Evolutionary conservation across 2,329 filamentous ascomycete species (phyloP), one percentile per base, ranked within the genome.

Genomic region (Emericellopsis atlantica): DNA sequence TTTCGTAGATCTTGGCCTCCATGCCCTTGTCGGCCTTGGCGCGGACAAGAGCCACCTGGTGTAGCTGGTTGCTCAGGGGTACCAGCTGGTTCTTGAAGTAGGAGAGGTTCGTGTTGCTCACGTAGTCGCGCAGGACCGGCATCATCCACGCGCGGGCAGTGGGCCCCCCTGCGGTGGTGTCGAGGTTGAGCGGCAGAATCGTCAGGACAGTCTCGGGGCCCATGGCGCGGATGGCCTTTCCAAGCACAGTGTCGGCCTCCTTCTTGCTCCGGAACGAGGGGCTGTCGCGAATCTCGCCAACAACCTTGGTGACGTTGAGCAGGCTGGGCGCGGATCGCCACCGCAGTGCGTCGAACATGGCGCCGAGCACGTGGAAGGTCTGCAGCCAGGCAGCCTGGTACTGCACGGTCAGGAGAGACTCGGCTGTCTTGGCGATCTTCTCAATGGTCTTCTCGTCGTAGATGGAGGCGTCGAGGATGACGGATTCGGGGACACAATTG

Each of bases 1-100:
- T 96, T 64, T 98, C 90, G 57, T 92, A 98, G 44, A 98, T 93
- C 69, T 98, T 98, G 55, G 92, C 76, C 58, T 96, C 88, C 74
- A 95, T 89, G 0, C 87, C 92, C 70, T 95, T 95, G 55, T 90
- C 84, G 12, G 77, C 79, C 18, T 76, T 67, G 12, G 84, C 85
- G 51, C 93, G 84, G 46, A 94, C 82, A 37, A 95, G 67, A 5
- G 96, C 84, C 48, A 76, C 79, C 57, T 96, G 86, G 59, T 90
- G 95, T 70, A 98, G 84, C 39, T 75, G 65, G 57, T 95, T 84
- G 56, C 90, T 96, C 21, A 98, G 67, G 14, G 92, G 88, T 6
- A 95, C 79, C 59, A 98, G 79, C 53, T 93, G 87, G 4, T 71
- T 67, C 50, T 80, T 81, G 70, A 98, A 98, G 59, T 95, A 88